Conservation (phyloP, 2,329 filamentous ascomycete species). For the Pseudogymnoascus sp. region DNA sequence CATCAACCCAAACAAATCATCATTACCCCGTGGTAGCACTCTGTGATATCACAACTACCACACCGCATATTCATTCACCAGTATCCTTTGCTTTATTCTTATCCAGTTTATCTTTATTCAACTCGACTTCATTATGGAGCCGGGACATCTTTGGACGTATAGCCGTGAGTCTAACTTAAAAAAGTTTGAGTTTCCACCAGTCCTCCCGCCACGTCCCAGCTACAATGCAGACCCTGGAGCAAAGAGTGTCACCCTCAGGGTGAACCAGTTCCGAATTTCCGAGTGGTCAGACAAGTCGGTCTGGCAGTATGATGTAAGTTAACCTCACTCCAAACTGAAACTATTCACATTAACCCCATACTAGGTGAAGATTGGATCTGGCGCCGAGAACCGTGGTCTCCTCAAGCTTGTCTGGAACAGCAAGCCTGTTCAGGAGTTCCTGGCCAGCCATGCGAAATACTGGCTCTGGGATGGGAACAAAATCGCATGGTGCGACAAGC, state of each 20-base stretch:
- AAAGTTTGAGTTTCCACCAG: conserved; percentile 18
- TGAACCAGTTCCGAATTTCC: conserved; percentile 70
- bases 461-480: conserved; percentile 79
- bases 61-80: conserved; percentile 19
- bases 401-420: conserved; percentile 72
- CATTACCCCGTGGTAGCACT: neutral
- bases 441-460: conserved; percentile 37
- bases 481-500: conserved; percentile 64
- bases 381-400: conserved; percentile 52
- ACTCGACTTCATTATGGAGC: conserved; percentile 22
- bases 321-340: conserved; percentile 3
- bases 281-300: conserved; percentile 53
- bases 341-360: conserved; percentile 9
- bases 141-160: conserved; percentile 22
- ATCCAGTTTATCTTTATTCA: conserved; percentile 9
- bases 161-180: conserved; percentile 22
- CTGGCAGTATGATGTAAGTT: conserved; percentile 77
- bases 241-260: conserved; percentile 34
- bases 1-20: neutral
- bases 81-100: conserved; percentile 8
- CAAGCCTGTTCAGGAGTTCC: conserved; percentile 43
- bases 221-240: conserved; percentile 47
- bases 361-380: conserved; percentile 58
- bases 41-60: conserved; percentile 24
- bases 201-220: conserved; percentile 35